Evolutionary conservation across 768 basidiomycete genomes (phyloP), one percentile per base, ranked within the genome.

Genomic region (Scleroderma bovista): DNA sequence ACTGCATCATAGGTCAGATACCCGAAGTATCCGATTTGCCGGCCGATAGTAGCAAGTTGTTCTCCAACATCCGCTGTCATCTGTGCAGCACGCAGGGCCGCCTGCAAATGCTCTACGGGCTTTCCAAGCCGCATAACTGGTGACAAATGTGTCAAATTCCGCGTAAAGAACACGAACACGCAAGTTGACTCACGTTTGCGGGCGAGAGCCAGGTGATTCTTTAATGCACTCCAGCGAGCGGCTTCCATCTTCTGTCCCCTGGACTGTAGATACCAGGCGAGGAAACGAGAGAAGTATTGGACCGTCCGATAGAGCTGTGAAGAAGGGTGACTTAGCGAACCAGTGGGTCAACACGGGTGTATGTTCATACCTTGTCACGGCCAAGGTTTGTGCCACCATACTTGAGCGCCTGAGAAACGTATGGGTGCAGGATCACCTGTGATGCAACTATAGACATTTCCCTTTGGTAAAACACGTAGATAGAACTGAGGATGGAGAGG

Each of bases 101-200:
- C 82, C 65, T 98, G 95, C 6, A 94, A 74, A 69, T 96, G 92
- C 63, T 99, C 96, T 54, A 94, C 58, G 8, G 93, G 93, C 69
- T 97, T 95, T 58, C 93, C 92, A 47, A 99, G 74, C 15, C 96
- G 83, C 76, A 98, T 75, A 33, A 96, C 95, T 98, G 44, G 38
- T 22, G 9, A 36, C 32, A 10, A 39, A 53, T 47, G 46, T 36
- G 47, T 48, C 54, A 44, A 51, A 31, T 23, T 37, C 2, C 17
- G 49, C 31, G 37, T 41, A 24, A 12, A 43, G 29, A 34, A 47
- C 8, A 9, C 8, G 22, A 12, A 47, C 8, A 9, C 8, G 22
- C 11, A 24, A 29, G 20, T 16, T 33, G 2, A 53, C 66, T 47
- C 51, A 96, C 95, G 74, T 71, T 95, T 98, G 56, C 96, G 78